Conservation (phyloP, 805 yeast genomes). For the Sugiyamaella floridensis region DNA sequence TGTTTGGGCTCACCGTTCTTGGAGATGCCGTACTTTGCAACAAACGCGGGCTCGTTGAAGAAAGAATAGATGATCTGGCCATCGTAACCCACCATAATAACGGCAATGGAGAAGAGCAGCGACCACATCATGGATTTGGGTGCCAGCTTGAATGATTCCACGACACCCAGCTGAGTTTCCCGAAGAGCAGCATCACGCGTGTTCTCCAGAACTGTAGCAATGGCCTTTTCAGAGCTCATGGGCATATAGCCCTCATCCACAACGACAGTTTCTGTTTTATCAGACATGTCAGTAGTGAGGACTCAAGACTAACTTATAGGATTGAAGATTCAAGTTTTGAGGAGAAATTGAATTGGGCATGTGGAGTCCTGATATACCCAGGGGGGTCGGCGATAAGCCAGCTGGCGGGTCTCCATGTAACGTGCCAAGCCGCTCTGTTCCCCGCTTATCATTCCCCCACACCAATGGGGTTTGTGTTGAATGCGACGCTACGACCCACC, state of each 20-base stretch:
- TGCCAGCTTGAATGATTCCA: constrained; percentile 35
- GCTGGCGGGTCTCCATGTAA: too few relatives aligned
- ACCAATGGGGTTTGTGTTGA: too few relatives aligned
- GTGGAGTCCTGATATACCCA: too few relatives aligned
- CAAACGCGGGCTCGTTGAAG: constrained; percentile 42
- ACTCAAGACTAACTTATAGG: too few relatives aligned
- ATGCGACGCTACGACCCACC: too few relatives aligned
- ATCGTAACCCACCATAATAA: constrained; percentile 48
- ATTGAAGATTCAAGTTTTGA: too few relatives aligned
- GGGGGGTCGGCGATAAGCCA: too few relatives aligned
- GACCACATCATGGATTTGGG: constrained; percentile 46
- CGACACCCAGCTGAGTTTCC: constrained; percentile 27
- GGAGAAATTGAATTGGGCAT: too few relatives aligned
- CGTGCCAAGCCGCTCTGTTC: too few relatives aligned
- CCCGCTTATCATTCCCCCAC: too few relatives aligned
- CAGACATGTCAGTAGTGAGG: background rate
- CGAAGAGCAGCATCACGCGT: constrained; percentile 18
- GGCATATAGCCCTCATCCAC: background rate
- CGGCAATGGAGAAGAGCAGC: constrained; percentile 36
- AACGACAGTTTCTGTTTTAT: too few relatives aligned
- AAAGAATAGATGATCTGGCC: constrained; percentile 37
- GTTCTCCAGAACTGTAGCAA: constrained; percentile 13
- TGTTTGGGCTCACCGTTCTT: constrained; percentile 15
- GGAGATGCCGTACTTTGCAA: constrained; percentile 36
- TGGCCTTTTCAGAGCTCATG: constrained; percentile 7